These are phyloP conservation scores for Chenopodium quinoa DNA, from an alignment of 148 eudicot genomes.

Conservation along the genomic window DNA sequence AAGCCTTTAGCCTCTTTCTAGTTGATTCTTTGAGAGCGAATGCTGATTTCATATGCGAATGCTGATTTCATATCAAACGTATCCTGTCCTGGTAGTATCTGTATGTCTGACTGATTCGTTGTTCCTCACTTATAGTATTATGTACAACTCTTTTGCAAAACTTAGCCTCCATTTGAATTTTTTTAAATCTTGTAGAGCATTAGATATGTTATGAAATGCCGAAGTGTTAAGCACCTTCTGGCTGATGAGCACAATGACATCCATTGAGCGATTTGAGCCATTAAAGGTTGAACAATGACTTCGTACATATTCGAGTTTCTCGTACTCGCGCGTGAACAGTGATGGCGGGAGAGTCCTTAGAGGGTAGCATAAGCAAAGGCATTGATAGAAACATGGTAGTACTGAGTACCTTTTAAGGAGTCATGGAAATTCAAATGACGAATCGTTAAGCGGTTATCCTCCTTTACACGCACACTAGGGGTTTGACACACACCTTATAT, in stretches of 20 bases:
- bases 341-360: background rate
- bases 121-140: too few species aligned
- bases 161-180: background rate
- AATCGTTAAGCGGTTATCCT: background rate
- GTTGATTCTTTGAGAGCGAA: too few species aligned
- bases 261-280: background rate
- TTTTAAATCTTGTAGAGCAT: background rate
- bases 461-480: constrained; percentile 12
- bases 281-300: background rate
- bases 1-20: too few species aligned
- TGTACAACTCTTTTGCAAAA: background rate
- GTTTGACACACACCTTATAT: constrained; percentile 12
- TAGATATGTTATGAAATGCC: background rate
- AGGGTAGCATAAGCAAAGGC: too few species aligned
- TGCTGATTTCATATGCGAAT: too few species aligned
- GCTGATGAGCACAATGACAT: background rate
- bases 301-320: background rate
- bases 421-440: background rate
- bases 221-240: too few species aligned
- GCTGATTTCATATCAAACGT: too few species aligned
- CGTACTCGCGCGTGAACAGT: background rate
- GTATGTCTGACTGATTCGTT: too few species aligned
- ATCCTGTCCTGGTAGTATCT: background rate
- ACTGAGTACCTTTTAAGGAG: too few species aligned
- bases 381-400: too few species aligned